Evolutionary conservation across 495 filamentous ascomycete species (phyloP), one percentile per base, ranked within the genome.

Genomic region (Trichodelitschia bisporula): DNA sequence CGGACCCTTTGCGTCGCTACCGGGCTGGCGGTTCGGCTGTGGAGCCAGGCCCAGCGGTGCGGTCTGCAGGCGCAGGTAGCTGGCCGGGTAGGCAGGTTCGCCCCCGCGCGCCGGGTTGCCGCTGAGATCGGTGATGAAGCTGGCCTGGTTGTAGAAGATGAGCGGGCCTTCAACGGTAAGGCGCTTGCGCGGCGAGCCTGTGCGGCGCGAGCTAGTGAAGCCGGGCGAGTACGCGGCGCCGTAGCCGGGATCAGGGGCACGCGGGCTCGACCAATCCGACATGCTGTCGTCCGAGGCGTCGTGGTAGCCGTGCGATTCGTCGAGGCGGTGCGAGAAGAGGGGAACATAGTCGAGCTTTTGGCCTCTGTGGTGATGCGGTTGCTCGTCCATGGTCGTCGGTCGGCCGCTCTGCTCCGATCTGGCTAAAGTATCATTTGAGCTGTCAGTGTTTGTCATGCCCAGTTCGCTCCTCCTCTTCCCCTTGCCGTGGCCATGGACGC

Each of bases 101-200:
- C 10, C 9, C 8, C 15, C 8, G 8, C 8, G 5, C 26, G 9
- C 14, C 15, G 4, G 26, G 53, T 77, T 68, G n/a, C 67, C 62
- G 28, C 65, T 74, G 3, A 82, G 57, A 51, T 84, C 77, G 9
- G 69, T 78, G 47, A 65, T 80, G 44, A 83, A 84, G 1, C 56
- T 59, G 4, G 69, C 67, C 15, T 66, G 63, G 32, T 69, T 73
- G 47, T 82, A 84, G 44, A 73, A 84, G 28, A 79, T 73, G 39
- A 82, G 77, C 13, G 77, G 70, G 9, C 77, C 77, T 40, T 66
- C 69, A 12, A 58, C 58, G 10, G 8, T 10, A 9, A 49, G 53
- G 20, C 49, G 53, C 30, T 40, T 56, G 36, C 50, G 51, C 31
- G 55, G 49, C 30, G 51, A 50, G 15, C 49, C 45, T 19, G 49